A percentile compares a stretch with the other conserved stretches of the same genome.
phyloP scores from a whole-genome alignment of 441 rosid genomes.

The Viola pubescens region DNA sequence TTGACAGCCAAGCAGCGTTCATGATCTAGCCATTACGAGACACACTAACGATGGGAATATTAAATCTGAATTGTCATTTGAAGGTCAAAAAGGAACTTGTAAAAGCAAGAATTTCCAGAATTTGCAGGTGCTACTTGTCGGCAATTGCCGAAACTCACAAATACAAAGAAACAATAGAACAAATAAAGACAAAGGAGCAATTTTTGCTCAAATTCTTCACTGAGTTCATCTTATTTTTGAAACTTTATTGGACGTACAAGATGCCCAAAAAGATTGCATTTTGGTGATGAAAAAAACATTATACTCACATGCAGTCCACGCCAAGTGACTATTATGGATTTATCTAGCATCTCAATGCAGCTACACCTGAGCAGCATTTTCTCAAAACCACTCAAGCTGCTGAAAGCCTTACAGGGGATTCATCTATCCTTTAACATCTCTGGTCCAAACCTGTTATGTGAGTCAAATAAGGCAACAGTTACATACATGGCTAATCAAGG shows the following conservation, averaged over 20 bases:
- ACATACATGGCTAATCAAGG: background rate
- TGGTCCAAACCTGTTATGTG: constrained; percentile 24
- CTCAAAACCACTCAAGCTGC: constrained; percentile 17
- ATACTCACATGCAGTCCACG: constrained; percentile 21
- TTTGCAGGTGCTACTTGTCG: constrained; percentile 10
- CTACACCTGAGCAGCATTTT: constrained; percentile 11
- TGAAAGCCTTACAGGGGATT: background rate
- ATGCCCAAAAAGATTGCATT: constrained; percentile 17
- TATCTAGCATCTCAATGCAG: constrained; percentile 19
- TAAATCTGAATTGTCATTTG: constrained; percentile 6
- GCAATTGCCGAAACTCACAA: constrained; percentile 16
- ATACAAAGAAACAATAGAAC: constrained; percentile 8
- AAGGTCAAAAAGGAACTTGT: background rate
- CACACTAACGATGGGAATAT: too few relatives aligned
- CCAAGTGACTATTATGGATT: constrained; percentile 11
- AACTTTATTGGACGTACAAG: constrained; percentile 14
- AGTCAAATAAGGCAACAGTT: constrained; percentile 1
- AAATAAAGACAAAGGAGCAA: constrained; percentile 16
- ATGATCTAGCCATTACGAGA: too few relatives aligned
- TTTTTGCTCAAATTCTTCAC: constrained; percentile 21
- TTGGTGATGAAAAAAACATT: constrained; percentile 16
- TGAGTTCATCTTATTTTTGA: constrained; percentile 8
- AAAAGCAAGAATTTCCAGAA: constrained; percentile 2
- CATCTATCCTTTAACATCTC: constrained; percentile 16
- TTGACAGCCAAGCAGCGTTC: too few relatives aligned